Base-by-base conservation (phyloP, 148 eudicot genomes). In the Rhododendron kiyosumense region DNA sequence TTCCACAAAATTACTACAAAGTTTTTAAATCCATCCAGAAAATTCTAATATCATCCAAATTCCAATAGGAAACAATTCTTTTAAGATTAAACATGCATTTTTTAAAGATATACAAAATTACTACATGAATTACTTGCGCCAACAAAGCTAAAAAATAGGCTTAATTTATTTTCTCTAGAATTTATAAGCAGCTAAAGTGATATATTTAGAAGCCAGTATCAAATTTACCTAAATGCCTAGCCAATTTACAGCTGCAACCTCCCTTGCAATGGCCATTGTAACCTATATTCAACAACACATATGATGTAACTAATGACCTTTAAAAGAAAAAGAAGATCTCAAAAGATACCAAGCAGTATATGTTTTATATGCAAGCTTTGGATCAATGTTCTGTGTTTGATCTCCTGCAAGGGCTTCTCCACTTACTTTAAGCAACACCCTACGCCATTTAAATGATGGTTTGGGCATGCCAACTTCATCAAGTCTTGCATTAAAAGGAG, bases 351-450 rank as follows among this genome's bases (percentile, higher is more conserved):
- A 32, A 45, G 54, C 43, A 15, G 41, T 38, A 79, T 49, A 38
- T 26, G 32, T 82, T 80, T 63, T 82, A 22, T 79, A 46, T 12
- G 84, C 30, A 45, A 91, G 95, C 98, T 96, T 96, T 78, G 99
- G 99, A 82, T 96, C 99, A 59, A 96, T 96, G 78, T 92, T 96
- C 86, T 95, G 99, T 59, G 85, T 43, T 87, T 94, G 92, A 90
- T 96, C 99, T 83, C 99, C 98, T 34, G 99, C 96, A 85, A 96
- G 95, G 82, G 98, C 98, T 91, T 96, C 98, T 65, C 99, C 99
- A 96, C 97, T 94, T 96, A 41, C 45, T 41, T 41, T 95, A 54
- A 95, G 99, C 90, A 96, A 88, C 32, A 96, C 99, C 85, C 99
- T 91, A 57, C 86, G 95, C 98, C 99, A 95, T 91, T 87, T 95